Evolutionary conservation across 2,329 filamentous ascomycete species (phyloP).

Genomic region (Venturia carpophila): DNA sequence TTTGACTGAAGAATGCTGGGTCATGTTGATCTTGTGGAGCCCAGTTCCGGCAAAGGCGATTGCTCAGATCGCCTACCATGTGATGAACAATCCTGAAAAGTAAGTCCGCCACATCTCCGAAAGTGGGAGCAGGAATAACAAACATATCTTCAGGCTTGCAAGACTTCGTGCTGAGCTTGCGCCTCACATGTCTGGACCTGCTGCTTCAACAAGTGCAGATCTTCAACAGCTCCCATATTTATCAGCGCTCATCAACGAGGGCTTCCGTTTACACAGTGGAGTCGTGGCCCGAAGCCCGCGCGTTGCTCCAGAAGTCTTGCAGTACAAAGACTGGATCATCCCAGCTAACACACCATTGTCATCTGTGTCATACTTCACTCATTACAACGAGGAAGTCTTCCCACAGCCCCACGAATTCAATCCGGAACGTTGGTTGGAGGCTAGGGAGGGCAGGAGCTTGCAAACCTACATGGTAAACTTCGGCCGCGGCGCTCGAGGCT

Average conservation of each 20-base stretch:
- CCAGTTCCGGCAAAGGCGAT: background rate
- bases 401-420: conserved; percentile 36
- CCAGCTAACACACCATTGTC: conserved; percentile 18
- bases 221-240: conserved; percentile 36
- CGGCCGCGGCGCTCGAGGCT: background rate
- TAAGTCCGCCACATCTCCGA: background rate
- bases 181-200: background rate
- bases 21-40: conserved; percentile 3
- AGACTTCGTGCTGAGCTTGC: background rate
- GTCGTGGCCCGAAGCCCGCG: conserved; percentile 8
- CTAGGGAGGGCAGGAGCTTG: conserved; percentile 20
- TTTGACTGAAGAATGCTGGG: conserved; percentile 4
- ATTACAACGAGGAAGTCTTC: conserved; percentile 40
- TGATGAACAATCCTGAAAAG: background rate
- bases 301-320: conserved; percentile 11
- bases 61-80: background rate
- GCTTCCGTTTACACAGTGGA: conserved; percentile 36
- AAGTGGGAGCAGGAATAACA: background rate
- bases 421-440: conserved; percentile 43
- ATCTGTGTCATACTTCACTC: conserved; percentile 27
- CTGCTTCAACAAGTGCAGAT: background rate
- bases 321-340: conserved; percentile 10
- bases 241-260: conserved; percentile 43
- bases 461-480: conserved; percentile 5
- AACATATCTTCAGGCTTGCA: background rate